A percentile compares a stretch with the other conserved stretches of the same genome.
These are phyloP conservation scores for Daldinia childiae DNA, from an alignment of 495 filamentous ascomycete genomes.

Conservation along the genomic window DNA sequence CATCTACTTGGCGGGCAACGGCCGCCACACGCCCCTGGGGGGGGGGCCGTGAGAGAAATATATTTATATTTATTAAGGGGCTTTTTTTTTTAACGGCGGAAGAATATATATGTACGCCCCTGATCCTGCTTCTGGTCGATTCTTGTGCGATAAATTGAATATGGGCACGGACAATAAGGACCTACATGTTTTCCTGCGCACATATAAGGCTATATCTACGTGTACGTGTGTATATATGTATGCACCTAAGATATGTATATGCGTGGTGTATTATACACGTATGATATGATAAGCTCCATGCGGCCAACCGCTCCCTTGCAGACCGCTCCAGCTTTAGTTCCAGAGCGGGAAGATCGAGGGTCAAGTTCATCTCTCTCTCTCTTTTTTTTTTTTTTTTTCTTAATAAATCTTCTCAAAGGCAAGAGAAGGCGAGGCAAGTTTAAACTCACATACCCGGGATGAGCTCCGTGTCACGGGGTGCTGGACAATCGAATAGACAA, in stretches of 20 bases:
- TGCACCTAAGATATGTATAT: neutral
- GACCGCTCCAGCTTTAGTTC: neutral
- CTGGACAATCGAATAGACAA: neutral
- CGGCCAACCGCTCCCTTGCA: constrained; percentile 1
- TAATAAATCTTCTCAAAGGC: neutral
- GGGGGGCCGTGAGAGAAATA: neutral
- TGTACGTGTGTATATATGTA: neutral
- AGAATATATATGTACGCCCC: neutral
- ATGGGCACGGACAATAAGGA: neutral
- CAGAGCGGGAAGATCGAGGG: neutral
- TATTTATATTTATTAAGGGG: neutral
- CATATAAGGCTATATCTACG: neutral
- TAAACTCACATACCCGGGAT: neutral
- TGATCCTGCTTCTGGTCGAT: neutral
- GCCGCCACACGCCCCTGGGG: constrained; percentile 7
- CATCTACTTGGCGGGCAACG: constrained; percentile 14
- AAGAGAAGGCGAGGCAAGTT: neutral
- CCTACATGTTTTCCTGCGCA: neutral
- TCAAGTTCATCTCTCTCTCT: neutral
- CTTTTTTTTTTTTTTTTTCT: neutral
- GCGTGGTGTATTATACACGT: neutral
- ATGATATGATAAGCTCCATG: neutral
- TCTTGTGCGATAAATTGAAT: neutral
- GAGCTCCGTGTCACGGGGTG: neutral
- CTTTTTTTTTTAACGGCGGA: constrained; percentile 1